Evolutionary conservation across 768 basidiomycete species (phyloP).

Genomic region (Lyophyllum atratum): DNA sequence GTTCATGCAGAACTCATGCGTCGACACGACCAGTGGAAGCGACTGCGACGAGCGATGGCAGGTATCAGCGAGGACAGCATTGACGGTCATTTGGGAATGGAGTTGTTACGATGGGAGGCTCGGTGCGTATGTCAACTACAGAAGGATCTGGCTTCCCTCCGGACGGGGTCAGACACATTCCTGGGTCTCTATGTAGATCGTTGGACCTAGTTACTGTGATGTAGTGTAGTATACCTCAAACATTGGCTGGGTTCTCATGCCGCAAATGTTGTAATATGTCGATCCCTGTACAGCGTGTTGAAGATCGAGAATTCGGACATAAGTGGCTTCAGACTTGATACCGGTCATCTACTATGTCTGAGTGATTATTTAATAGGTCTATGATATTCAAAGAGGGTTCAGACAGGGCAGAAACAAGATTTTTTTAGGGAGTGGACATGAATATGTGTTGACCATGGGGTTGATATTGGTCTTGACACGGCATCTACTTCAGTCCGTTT

Average conservation of each 20-base stretch:
- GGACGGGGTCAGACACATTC: neutral
- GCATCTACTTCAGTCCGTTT: neutral
- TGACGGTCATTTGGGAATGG: neutral
- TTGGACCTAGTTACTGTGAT: neutral
- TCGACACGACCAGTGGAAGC: neutral
- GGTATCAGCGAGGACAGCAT: no score
- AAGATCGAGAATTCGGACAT: neutral
- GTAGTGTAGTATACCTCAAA: neutral
- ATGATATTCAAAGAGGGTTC: neutral
- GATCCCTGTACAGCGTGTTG: no score
- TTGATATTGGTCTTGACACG: neutral
- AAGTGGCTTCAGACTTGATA: neutral
- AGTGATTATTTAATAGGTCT: neutral
- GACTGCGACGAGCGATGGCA: neutral
- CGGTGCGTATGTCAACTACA: neutral
- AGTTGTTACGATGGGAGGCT: neutral
- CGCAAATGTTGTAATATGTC: no score
- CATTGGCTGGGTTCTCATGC: no score
- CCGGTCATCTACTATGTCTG: neutral
- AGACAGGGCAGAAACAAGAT: neutral
- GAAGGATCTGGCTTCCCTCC: neutral
- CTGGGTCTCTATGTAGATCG: constrained; percentile 1
- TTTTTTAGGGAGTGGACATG: neutral
- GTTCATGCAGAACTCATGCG: neutral
- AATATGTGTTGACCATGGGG: neutral